Conservation (phyloP, 345 rosid species). For the Limnanthes douglasii region DNA sequence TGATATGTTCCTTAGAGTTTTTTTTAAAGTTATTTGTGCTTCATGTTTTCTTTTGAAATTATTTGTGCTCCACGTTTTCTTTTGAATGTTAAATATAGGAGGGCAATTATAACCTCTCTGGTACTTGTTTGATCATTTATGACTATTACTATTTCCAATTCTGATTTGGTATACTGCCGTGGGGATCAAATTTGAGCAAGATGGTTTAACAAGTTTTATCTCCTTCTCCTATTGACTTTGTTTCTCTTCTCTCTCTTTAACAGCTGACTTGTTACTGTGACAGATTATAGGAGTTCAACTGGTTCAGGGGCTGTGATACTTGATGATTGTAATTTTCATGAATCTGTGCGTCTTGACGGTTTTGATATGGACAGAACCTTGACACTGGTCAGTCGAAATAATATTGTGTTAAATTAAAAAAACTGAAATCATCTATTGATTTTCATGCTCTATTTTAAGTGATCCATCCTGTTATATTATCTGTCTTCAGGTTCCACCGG, state of each 20-base stretch:
- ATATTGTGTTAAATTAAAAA: background rate
- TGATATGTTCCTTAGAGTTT: background rate
- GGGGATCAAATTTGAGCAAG: background rate
- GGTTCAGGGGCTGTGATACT: conserved; percentile 80
- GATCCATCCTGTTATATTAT: conserved; percentile 9
- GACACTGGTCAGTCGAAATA: conserved; percentile 51
- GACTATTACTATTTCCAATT: background rate
- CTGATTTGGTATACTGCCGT: background rate
- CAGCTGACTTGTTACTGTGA: conserved; percentile 14
- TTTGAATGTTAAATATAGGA: background rate
- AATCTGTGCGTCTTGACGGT: conserved; percentile 90
- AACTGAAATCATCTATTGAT: background rate
- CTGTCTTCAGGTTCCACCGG: conserved; percentile 76
- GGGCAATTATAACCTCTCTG: background rate
- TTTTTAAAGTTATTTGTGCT: background rate
- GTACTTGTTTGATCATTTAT: background rate
- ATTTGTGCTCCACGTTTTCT: no score
- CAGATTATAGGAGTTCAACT: conserved; percentile 78
- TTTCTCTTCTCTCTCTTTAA: no score
- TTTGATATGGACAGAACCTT: conserved; percentile 82
- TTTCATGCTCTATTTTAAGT: background rate
- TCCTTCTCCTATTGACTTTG: background rate
- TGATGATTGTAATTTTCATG: conserved; percentile 98
- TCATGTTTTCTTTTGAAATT: background rate
- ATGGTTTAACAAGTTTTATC: background rate